phyloP scores from a whole-genome alignment of 306 rosid species.

The Myrica gale region DNA sequence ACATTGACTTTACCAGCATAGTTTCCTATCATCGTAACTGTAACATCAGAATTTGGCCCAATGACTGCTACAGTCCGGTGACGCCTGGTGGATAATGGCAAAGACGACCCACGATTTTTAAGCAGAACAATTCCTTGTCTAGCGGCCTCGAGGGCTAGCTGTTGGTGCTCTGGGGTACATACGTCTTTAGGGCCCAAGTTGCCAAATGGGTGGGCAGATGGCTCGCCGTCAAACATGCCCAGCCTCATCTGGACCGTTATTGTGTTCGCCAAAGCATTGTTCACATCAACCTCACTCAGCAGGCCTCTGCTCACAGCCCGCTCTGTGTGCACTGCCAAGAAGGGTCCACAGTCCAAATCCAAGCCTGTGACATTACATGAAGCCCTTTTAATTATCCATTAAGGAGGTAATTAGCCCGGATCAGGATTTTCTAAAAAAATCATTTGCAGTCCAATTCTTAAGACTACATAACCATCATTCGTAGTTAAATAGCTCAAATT shows the following conservation, averaged over 20 bases:
- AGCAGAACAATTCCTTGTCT: constrained; percentile 75
- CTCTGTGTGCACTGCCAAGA: constrained; percentile 62
- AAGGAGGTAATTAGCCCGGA: too few species aligned
- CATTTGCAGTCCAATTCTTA: too few species aligned
- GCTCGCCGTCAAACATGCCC: constrained; percentile 87
- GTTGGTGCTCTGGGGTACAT: constrained; percentile 57
- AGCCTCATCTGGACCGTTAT: constrained; percentile 80
- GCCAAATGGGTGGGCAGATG: constrained; percentile 56
- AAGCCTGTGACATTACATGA: constrained; percentile 35
- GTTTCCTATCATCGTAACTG: constrained; percentile 88
- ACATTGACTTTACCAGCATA: constrained; percentile 59
- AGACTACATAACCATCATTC: too few species aligned
- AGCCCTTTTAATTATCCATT: not conserved
- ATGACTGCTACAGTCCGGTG: constrained; percentile 66
- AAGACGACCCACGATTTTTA: constrained; percentile 39
- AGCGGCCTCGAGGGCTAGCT: constrained; percentile 81
- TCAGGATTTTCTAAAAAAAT: too few species aligned
- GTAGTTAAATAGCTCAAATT: not conserved
- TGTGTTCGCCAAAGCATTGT: constrained; percentile 65
- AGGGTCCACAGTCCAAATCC: constrained; percentile 91
- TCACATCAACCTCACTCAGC: constrained; percentile 44
- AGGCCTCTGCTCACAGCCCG: constrained; percentile 53
- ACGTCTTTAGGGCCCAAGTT: constrained; percentile 61
- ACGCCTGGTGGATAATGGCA: constrained; percentile 51
- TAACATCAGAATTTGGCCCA: constrained; percentile 84